Conservation (phyloP, 2,329 filamentous ascomycete species). For the Aureobasidium sp. region DNA sequence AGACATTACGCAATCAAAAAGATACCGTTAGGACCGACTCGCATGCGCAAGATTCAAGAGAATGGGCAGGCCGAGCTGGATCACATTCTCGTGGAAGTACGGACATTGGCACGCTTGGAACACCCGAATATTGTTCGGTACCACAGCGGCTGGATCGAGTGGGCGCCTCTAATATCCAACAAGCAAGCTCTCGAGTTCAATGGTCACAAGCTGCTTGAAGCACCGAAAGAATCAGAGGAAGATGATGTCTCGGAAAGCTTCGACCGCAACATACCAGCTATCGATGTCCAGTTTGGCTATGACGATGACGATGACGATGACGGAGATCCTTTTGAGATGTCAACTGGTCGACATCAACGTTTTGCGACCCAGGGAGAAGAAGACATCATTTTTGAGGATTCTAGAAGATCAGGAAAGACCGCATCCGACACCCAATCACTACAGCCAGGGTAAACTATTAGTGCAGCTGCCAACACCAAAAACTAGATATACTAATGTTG, state of each 20-base stretch:
- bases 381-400: neutral
- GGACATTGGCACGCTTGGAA: slow-evolving; percentile 54
- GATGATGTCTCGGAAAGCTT: neutral
- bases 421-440: slow-evolving; percentile 8
- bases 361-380: slow-evolving; percentile 1
- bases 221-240: neutral
- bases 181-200: slow-evolving; percentile 8
- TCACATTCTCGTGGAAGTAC: slow-evolving; percentile 52
- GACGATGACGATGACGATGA: slow-evolving; percentile 7
- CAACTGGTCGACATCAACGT: neutral
- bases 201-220: slow-evolving; percentile 12
- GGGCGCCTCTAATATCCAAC: slow-evolving; percentile 17
- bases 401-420: neutral
- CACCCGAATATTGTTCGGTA: slow-evolving; percentile 63
- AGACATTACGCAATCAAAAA: slow-evolving; percentile 60
- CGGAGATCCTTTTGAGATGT: slow-evolving; percentile 1
- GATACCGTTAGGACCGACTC: slow-evolving; percentile 49
- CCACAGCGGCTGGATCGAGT: slow-evolving; percentile 58
- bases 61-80: slow-evolving; percentile 49
- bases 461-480: too few relatives aligned
- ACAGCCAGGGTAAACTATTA: neutral
- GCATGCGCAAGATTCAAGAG: slow-evolving; percentile 46
- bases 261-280: neutral
- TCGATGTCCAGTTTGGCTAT: slow-evolving; percentile 12
- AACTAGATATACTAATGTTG: too few relatives aligned